Conservation (phyloP, 2,329 filamentous ascomycete genomes). For the Colletotrichum paranaense region DNA sequence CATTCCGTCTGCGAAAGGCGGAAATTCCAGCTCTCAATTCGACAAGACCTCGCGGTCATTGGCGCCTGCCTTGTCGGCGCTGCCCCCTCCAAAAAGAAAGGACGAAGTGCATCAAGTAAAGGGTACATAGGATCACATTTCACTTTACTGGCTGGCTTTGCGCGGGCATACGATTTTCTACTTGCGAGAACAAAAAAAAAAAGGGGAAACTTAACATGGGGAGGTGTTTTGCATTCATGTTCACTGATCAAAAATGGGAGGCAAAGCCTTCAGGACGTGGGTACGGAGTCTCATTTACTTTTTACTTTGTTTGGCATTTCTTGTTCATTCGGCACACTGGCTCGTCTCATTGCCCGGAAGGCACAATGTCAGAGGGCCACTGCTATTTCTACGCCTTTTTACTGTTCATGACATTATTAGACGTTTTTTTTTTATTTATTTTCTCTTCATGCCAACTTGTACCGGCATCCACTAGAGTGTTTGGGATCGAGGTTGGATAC, state of each 20-base stretch:
- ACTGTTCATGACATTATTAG: conserved; percentile 35
- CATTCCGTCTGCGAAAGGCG: not conserved
- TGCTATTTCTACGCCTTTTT: not conserved
- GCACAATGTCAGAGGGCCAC: conserved; percentile 1
- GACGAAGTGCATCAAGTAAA: conserved; percentile 7
- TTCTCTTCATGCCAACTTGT: conserved; percentile 28
- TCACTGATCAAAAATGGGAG: conserved; percentile 49
- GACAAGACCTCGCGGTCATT: not conserved
- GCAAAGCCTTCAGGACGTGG: conserved; percentile 17
- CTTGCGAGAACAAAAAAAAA: conserved; percentile 39
- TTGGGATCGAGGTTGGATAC: conserved; percentile 11
- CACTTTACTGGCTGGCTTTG: conserved; percentile 38
- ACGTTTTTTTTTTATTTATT: conserved; percentile 31
- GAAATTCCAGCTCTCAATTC: not conserved
- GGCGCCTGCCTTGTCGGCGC: not conserved
- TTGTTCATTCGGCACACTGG: conserved; percentile 10
- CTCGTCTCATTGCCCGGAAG: conserved; percentile 21
- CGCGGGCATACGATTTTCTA: conserved; percentile 37
- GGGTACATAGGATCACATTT: conserved; percentile 42
- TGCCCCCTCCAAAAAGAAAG: not conserved
- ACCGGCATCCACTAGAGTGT: conserved; percentile 23
- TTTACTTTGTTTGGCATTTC: conserved; percentile 14
- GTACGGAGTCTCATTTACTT: conserved; percentile 34
- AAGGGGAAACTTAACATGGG: conserved; percentile 44
- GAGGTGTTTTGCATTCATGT: conserved; percentile 50